Evolutionary conservation across 192 early-diverging fungal genomes (phyloP).

Genomic region (Linnemannia schmuckeri): DNA sequence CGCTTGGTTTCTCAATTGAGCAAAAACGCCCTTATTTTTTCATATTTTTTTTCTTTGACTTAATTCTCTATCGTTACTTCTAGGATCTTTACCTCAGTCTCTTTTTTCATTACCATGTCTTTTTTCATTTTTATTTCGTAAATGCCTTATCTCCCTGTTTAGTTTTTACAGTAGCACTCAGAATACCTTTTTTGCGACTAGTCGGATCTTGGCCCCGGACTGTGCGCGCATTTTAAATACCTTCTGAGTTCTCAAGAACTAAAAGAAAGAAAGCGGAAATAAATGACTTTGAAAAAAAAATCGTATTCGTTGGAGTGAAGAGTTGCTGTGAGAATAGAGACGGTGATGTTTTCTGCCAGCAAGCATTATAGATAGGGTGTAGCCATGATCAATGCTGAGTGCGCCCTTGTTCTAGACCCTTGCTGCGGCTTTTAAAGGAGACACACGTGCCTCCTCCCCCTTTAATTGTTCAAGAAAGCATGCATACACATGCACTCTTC

Average conservation of each 20-base stretch:
- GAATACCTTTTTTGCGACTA: slow-evolving; percentile 48
- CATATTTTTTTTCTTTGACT: not conserved
- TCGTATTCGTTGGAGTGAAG: not conserved
- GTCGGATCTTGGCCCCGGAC: slow-evolving; percentile 42
- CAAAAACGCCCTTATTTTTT: slow-evolving; percentile 31
- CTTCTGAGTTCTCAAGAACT: slow-evolving; percentile 24
- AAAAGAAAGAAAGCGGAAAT: slow-evolving; percentile 38
- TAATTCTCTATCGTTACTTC: not conserved
- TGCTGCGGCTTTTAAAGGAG: too few relatives aligned
- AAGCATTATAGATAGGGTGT: too few relatives aligned
- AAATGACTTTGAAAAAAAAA: slow-evolving; percentile 8
- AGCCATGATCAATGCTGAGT: too few relatives aligned
- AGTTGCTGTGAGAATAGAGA: too few relatives aligned
- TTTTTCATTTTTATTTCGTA: slow-evolving; percentile 43
- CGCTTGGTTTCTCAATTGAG: slow-evolving; percentile 56
- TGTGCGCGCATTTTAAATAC: slow-evolving; percentile 45
- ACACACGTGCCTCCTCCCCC: too few relatives aligned
- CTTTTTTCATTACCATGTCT: slow-evolving; percentile 9
- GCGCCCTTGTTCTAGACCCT: too few relatives aligned
- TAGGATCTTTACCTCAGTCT: not conserved
- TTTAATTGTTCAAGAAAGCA: too few relatives aligned
- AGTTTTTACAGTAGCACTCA: slow-evolving; percentile 27
- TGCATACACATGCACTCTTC: too few relatives aligned
- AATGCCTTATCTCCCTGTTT: slow-evolving; percentile 55
- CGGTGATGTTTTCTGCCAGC: too few relatives aligned